Percentiles rank a stretch among this genome's conserved stretches.
Conservation (phyloP, 441 rosid genomes). For the Bruguiera hainesii region DNA sequence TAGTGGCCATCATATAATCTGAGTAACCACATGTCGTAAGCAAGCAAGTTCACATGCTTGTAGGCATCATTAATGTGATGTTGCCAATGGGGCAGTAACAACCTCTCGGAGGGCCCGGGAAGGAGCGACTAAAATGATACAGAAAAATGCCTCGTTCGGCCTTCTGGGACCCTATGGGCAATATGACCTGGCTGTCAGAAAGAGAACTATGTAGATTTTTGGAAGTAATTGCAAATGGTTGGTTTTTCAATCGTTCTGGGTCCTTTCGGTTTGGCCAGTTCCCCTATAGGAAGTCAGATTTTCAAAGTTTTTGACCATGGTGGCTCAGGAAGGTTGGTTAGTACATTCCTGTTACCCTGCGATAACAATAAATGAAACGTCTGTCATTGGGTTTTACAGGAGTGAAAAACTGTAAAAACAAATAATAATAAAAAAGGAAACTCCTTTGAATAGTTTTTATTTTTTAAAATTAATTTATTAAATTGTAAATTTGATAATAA, state of each 20-base stretch:
- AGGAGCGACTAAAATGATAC: constrained; percentile 2
- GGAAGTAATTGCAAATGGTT: constrained; percentile 17
- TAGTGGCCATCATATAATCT: too few relatives aligned
- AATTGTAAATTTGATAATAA: too few relatives aligned
- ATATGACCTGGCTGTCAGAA: neutral
- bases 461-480: neutral
- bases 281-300: constrained; percentile 20
- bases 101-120: neutral
- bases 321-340: constrained; percentile 14
- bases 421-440: neutral
- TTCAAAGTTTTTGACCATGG: constrained; percentile 18
- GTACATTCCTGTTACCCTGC: constrained; percentile 37
- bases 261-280: constrained; percentile 25
- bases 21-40: too few relatives aligned
- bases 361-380: constrained; percentile 31
- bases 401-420: neutral
- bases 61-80: constrained; percentile 14
- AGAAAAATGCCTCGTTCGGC: constrained; percentile 16
- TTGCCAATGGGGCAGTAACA: neutral
- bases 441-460: neutral
- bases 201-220: neutral
- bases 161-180: constrained; percentile 21
- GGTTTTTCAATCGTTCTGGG: constrained; percentile 16
- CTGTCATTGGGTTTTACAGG: constrained; percentile 13
- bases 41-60: constrained; percentile 26